phyloP scores from a whole-genome alignment of 108 stramenopile species.

The Epipyxis sp. region DNA sequence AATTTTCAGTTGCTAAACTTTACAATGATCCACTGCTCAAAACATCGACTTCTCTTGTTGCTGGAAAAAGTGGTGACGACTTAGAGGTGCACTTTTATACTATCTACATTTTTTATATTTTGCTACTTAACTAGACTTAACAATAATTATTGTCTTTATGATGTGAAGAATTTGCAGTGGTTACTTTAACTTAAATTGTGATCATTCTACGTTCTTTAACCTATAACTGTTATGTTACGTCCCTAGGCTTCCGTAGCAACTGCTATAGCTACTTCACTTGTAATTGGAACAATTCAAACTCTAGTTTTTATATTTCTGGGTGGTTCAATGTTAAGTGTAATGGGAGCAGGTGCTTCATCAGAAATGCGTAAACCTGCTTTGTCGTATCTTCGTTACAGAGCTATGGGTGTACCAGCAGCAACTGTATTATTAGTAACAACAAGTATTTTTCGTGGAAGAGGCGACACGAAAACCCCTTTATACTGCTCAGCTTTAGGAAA shows the following conservation, averaged over 20 bases:
- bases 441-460: slow-evolving; percentile 85
- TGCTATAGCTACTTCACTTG: slow-evolving; percentile 73
- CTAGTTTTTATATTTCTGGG: slow-evolving; percentile 66
- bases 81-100: too few relatives aligned
- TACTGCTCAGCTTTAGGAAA: slow-evolving; percentile 72
- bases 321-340: slow-evolving; percentile 59
- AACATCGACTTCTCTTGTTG: slow-evolving; percentile 79
- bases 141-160: too few relatives aligned
- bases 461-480: slow-evolving; percentile 80
- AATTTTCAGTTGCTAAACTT: slow-evolving; percentile 78
- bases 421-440: slow-evolving; percentile 83
- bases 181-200: too few relatives aligned
- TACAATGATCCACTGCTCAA: slow-evolving; percentile 86
- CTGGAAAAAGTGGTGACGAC: slow-evolving; percentile 67
- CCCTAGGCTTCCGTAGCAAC: slow-evolving; percentile 67
- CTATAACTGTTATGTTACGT: too few relatives aligned
- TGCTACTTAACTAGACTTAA: too few relatives aligned
- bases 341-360: slow-evolving; percentile 65
- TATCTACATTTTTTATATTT: too few relatives aligned
- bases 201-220: too few relatives aligned
- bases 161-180: too few relatives aligned
- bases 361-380: slow-evolving; percentile 76
- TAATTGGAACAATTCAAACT: slow-evolving; percentile 72
- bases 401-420: slow-evolving; percentile 77
- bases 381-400: slow-evolving; percentile 71